These are phyloP conservation scores for Skeletonema costatum DNA, from an alignment of 108 stramenopile genomes.

Conservation along the genomic window DNA sequence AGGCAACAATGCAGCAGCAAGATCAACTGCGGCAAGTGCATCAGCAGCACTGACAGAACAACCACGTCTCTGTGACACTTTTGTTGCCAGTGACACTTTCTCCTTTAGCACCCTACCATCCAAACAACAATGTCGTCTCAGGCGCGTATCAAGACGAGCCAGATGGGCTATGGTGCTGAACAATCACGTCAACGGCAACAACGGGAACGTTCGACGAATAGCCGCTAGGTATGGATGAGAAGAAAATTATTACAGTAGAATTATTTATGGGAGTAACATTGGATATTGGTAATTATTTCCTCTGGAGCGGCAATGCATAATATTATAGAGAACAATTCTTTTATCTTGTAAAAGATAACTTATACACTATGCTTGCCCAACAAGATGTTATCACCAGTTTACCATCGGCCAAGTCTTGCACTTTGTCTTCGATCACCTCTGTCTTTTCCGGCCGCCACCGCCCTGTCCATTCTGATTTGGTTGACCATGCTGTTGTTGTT, in stretches of 20 bases:
- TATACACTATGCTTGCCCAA: background rate
- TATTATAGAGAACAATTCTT: background rate
- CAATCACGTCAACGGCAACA: too few species aligned
- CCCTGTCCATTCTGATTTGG: slow-evolving; percentile 1
- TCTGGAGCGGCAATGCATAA: too few species aligned
- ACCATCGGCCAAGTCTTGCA: background rate
- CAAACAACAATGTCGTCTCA: too few species aligned
- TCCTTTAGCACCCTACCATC: too few species aligned
- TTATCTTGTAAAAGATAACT: too few species aligned
- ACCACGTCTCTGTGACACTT: too few species aligned
- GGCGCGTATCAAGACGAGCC: background rate
- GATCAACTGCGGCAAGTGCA: too few species aligned
- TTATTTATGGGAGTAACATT: background rate
- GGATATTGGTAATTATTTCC: background rate
- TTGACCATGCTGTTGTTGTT: background rate
- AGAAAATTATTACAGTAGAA: background rate
- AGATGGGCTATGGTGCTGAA: too few species aligned
- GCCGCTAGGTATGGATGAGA: background rate
- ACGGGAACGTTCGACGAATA: background rate
- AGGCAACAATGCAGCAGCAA: background rate
- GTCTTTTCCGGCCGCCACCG: background rate
- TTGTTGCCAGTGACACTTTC: too few species aligned
- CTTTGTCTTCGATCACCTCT: background rate
- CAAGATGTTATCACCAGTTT: background rate
- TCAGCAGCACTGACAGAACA: background rate